These are phyloP conservation scores for Acanthochlamys bracteata DNA, from an alignment of 106 monocot genomes.

Conservation along the genomic window DNA sequence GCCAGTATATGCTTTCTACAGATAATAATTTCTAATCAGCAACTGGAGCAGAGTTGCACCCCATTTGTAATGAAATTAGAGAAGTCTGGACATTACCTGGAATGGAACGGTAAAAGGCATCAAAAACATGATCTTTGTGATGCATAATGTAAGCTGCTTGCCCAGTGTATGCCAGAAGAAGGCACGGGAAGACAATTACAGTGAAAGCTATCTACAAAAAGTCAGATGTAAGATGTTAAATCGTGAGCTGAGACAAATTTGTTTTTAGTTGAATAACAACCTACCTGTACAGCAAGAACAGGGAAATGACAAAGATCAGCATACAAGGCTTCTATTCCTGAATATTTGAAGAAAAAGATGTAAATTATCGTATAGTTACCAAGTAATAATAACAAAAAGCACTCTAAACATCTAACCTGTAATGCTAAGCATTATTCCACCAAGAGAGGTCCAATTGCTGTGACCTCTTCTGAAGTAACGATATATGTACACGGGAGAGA, in stretches of 20 bases:
- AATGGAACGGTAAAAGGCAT: conserved; percentile 84
- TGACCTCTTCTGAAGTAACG: conserved; percentile 50
- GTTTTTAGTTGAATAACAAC: no score
- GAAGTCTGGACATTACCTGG: conserved; percentile 37
- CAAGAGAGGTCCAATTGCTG: conserved; percentile 68
- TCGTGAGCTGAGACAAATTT: not conserved
- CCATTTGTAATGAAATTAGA: not conserved
- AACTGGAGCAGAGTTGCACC: not conserved
- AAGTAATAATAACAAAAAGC: not conserved
- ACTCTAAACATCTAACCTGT: conserved; percentile 37
- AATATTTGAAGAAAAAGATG: not conserved
- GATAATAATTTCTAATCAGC: conserved; percentile 1
- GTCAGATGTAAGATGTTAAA: not conserved
- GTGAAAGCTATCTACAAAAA: conserved; percentile 68
- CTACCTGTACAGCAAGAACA: conserved; percentile 51
- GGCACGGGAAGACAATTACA: conserved; percentile 70
- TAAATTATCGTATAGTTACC: not conserved
- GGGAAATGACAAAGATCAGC: conserved; percentile 66
- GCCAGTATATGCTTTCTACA: conserved; percentile 75
- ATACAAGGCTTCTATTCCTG: conserved; percentile 64
- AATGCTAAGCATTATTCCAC: conserved; percentile 92
- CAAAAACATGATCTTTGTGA: conserved; percentile 44
- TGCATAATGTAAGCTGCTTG: conserved; percentile 80
- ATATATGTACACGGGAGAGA: conserved; percentile 64
- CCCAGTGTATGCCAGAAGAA: conserved; percentile 71